A percentile compares a stretch with the other conserved stretches of the same genome.
phyloP scores from a whole-genome alignment of 2,329 filamentous ascomycete species.

The Phyllosticta paracitricarpa region DNA sequence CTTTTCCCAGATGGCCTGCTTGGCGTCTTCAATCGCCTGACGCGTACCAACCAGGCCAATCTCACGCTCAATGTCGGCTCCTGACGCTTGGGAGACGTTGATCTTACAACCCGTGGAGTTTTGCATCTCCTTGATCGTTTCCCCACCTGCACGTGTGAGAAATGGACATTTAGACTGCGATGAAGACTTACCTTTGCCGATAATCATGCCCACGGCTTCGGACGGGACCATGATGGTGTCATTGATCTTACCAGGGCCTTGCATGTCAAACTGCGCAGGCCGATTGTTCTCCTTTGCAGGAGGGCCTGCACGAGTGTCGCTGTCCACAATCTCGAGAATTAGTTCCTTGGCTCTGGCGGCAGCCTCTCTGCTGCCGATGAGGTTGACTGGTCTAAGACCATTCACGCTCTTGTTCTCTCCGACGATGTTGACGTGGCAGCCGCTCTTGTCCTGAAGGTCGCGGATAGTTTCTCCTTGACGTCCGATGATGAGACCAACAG shows the following conservation, averaged over 20 bases:
- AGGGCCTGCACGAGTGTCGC: slow-evolving; percentile 48
- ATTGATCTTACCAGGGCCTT: slow-evolving; percentile 54
- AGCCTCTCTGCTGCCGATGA: slow-evolving; percentile 69
- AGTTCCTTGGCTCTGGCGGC: slow-evolving; percentile 72
- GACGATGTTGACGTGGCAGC: slow-evolving; percentile 94
- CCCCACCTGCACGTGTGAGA: slow-evolving; percentile 48
- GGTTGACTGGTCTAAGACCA: slow-evolving; percentile 77
- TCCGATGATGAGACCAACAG: slow-evolving; percentile 88
- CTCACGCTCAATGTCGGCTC: slow-evolving; percentile 71
- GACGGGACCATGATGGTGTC: slow-evolving; percentile 80
- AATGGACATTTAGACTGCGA: slow-evolving; percentile 11
- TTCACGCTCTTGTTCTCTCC: slow-evolving; percentile 89
- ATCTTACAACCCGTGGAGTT: slow-evolving; percentile 83
- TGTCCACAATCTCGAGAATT: slow-evolving; percentile 90
- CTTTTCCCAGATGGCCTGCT: slow-evolving; percentile 81
- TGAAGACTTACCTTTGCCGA: slow-evolving; percentile 58
- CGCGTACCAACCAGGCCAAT: slow-evolving; percentile 74
- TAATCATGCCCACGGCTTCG: slow-evolving; percentile 92
- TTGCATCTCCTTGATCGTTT: slow-evolving; percentile 93
- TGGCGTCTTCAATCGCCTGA: slow-evolving; percentile 70
- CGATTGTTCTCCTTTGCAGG: slow-evolving; percentile 32
- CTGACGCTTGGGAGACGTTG: slow-evolving; percentile 76
- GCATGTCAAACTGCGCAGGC: slow-evolving; percentile 27
- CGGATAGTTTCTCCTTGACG: slow-evolving; percentile 87
- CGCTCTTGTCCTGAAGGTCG: slow-evolving; percentile 80